Conservation (phyloP, 2,329 filamentous ascomycete genomes). For the Cyphellophora attinorum region DNA sequence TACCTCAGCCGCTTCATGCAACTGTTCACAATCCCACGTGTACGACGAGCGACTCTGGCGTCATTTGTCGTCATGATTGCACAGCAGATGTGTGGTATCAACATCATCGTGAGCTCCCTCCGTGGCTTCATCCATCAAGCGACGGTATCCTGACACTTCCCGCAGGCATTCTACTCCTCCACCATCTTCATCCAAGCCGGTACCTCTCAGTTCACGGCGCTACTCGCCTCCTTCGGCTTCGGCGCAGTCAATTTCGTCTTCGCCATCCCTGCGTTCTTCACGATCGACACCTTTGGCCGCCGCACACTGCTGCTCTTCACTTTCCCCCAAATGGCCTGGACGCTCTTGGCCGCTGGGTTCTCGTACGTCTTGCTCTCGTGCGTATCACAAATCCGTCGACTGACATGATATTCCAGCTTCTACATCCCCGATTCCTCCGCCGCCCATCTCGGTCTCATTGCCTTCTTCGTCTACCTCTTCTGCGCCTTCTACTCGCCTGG, state of each 20-base stretch:
- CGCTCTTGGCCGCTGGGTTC: slow-evolving; percentile 37
- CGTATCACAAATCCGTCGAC: too few species aligned
- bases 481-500: slow-evolving; percentile 42
- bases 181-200: slow-evolving; percentile 41
- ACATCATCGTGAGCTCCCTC: slow-evolving; percentile 17
- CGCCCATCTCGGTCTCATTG: slow-evolving; percentile 41
- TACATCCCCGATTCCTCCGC: slow-evolving; percentile 32
- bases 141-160: slow-evolving; percentile 22
- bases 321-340: slow-evolving; percentile 42
- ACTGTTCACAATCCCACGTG: slow-evolving; percentile 38
- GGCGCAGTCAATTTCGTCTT: slow-evolving; percentile 51
- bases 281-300: slow-evolving; percentile 49
- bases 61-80: slow-evolving; percentile 24
- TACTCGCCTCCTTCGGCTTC: slow-evolving; percentile 50
- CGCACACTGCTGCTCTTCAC: slow-evolving; percentile 41
- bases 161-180: slow-evolving; percentile 39
- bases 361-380: too few species aligned
- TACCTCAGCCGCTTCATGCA: slow-evolving; percentile 37
- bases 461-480: slow-evolving; percentile 49
- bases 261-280: slow-evolving; percentile 47
- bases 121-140: slow-evolving; percentile 3
- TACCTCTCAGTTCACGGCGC: slow-evolving; percentile 27
- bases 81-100: slow-evolving; percentile 25
- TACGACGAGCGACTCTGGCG: slow-evolving; percentile 32
- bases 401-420: too few species aligned